Percentiles rank a stretch among this genome's conserved stretches.
Evolutionary conservation across 139 green algal species (phyloP).

Genomic region (Chlamydomonas sp.): DNA sequence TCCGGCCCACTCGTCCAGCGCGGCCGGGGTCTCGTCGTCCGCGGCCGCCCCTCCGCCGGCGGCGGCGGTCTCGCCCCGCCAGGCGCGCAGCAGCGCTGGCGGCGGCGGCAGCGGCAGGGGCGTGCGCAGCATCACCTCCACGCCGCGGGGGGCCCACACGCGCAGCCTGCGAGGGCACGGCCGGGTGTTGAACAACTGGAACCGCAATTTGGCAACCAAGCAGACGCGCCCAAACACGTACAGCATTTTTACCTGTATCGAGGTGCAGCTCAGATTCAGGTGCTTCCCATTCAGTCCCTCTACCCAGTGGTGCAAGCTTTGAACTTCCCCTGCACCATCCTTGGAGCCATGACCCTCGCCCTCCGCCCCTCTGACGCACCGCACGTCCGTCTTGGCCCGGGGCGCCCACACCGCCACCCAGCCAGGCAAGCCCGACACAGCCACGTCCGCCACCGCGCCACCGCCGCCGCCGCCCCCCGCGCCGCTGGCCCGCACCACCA

Average conservation of each 20-base stretch:
- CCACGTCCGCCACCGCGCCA: constrained; percentile 67
- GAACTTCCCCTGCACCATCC: not conserved
- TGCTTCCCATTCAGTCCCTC: not conserved
- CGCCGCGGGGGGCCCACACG: constrained; percentile 80
- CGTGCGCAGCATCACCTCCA: constrained; percentile 91
- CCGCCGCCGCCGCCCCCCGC: not conserved
- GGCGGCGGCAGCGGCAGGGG: constrained; percentile 71
- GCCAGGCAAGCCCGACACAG: constrained; percentile 73
- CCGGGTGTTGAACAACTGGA: too few species aligned
- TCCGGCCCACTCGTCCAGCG: constrained; percentile 19
- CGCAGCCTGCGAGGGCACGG: constrained; percentile 41
- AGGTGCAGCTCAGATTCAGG: too few species aligned
- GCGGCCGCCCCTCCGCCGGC: not conserved
- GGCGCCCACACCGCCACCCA: constrained; percentile 53
- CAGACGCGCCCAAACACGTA: not conserved
- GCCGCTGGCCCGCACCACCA: constrained; percentile 30
- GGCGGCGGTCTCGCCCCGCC: not conserved
- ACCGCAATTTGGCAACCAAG: too few species aligned
- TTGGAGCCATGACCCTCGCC: not conserved
- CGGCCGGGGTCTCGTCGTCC: constrained; percentile 8
- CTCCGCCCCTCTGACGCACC: not conserved
- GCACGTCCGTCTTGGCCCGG: constrained; percentile 29
- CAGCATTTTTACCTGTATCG: too few species aligned
- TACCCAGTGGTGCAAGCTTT: not conserved
- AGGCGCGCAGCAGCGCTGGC: constrained; percentile 3